Evolutionary conservation across 129 eudicot genomes (phyloP).

Genomic region (Artemisia argyi): DNA sequence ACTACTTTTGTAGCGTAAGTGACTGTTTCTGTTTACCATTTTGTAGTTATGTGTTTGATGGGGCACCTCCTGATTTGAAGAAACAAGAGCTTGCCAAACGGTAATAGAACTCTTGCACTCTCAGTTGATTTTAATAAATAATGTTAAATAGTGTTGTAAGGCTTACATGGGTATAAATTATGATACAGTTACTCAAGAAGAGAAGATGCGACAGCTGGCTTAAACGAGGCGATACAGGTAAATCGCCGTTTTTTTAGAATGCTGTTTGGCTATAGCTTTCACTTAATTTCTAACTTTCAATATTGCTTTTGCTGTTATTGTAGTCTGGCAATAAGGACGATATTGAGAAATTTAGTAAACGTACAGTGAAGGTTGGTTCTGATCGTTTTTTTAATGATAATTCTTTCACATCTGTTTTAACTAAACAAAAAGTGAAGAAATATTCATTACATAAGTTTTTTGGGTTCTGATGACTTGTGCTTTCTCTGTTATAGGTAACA

Average conservation of each 20-base stretch:
- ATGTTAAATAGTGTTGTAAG: slow-evolving; percentile 1
- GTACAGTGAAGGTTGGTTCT: slow-evolving; percentile 80
- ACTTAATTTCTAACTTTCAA: no score
- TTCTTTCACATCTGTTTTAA: no score
- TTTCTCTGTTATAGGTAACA: no score
- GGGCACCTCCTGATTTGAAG: slow-evolving; percentile 89
- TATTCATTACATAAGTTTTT: neutral
- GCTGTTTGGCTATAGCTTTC: neutral
- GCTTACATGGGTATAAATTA: slow-evolving; percentile 14
- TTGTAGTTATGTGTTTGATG: slow-evolving; percentile 85
- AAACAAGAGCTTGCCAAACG: slow-evolving; percentile 93
- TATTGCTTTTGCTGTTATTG: slow-evolving; percentile 24
- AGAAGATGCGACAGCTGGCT: slow-evolving; percentile 73
- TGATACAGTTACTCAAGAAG: slow-evolving; percentile 57
- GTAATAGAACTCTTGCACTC: slow-evolving; percentile 28
- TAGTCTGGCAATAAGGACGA: slow-evolving; percentile 89
- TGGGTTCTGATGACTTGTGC: neutral
- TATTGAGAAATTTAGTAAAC: slow-evolving; percentile 89
- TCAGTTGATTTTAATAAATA: neutral
- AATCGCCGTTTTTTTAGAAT: neutral
- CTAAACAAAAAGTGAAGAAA: neutral
- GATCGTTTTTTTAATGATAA: neutral
- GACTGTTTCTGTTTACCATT: slow-evolving; percentile 9
- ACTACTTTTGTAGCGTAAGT: slow-evolving; percentile 6
- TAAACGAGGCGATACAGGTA: slow-evolving; percentile 76